Percentiles rank a stretch among this genome's conserved stretches.
These are phyloP conservation scores for Boletellus ananas DNA, from an alignment of 768 basidiomycete genomes.

Conservation along the genomic window DNA sequence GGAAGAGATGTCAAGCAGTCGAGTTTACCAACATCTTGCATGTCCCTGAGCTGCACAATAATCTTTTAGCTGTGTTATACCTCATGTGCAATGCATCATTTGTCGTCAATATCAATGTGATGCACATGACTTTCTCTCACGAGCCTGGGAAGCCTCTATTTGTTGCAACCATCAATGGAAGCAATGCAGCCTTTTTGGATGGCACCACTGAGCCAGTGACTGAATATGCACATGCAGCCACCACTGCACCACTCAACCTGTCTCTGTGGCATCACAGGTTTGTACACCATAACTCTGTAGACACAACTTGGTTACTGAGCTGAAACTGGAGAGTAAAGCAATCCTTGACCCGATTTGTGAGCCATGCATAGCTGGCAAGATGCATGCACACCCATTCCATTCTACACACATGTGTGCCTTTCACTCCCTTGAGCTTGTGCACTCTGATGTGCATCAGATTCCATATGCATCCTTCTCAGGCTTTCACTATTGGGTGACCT, in stretches of 20 bases:
- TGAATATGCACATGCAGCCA: background rate
- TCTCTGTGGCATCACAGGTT: conserved; percentile 24
- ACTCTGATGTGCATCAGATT: too few species aligned
- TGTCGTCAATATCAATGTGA: too few species aligned
- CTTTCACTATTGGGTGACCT: too few species aligned
- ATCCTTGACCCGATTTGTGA: background rate
- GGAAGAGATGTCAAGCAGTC: too few species aligned
- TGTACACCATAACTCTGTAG: conserved; percentile 14
- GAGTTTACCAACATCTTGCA: too few species aligned
- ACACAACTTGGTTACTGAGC: conserved; percentile 14
- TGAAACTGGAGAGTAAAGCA: background rate
- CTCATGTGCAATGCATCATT: too few species aligned
- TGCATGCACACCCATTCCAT: background rate
- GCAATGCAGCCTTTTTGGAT: conserved; percentile 20
- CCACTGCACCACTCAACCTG: conserved; percentile 6
- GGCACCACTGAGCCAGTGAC: conserved; percentile 5
- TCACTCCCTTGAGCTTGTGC: too few species aligned
- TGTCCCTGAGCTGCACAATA: too few species aligned
- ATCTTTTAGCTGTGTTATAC: too few species aligned
- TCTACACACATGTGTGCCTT: background rate
- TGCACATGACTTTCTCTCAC: background rate
- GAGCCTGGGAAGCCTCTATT: background rate
- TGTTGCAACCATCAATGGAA: conserved; percentile 8
- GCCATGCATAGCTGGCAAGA: conserved; percentile 18
- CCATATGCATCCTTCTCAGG: background rate